Evolutionary conservation across 1,284 basidiomycete species (phyloP), one percentile per base, ranked within the genome.

Genomic region (Ganoderma meredithae): DNA sequence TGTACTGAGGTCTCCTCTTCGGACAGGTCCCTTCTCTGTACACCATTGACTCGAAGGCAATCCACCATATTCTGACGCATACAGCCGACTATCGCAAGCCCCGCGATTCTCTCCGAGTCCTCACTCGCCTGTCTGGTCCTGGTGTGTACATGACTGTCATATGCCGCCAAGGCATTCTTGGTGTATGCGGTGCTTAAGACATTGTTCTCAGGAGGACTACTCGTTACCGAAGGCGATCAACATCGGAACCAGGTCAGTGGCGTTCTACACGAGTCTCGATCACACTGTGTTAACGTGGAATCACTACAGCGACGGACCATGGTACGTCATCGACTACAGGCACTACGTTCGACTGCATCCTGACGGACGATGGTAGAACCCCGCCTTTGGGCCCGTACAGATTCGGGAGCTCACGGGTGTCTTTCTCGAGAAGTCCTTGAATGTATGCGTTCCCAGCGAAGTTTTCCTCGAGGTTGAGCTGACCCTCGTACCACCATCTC

Each of bases 371-470:
- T 25, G 4, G 10, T 25, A 79, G 88, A 90, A 89, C 71, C 88
- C 88, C 22, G 88, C 87, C 0, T 90, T 91, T 66, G 85, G 87
- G 3, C 81, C 83, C 0, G 76, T 82, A 0, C 86, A 89, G 69
- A 82, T 90, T 36, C 81, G 88, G 1, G 85, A 85, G 47, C 75
- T 90, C 0, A 89, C 86, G 0, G 79, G 80, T 15, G 82, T 89
- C 17, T 90, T 90, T 67, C 69, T 88, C 5, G 79, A 83, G 9
- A 89, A 90, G 75, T 77, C 88, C 0, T 69, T 81, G 0, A 78
- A 85, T 71, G 88, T 88, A 49, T 19, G 65, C 25, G 15, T n/a
- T 25, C 31, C 22, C 15, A 1, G 25, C 12, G n/a, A 7, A 10
- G 2, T 10, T 19, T 31, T n/a, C 3, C 19, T 13, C 1, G 13